Conservation (phyloP, 164 flowering plant species). For the Stephania cephalantha region DNA sequence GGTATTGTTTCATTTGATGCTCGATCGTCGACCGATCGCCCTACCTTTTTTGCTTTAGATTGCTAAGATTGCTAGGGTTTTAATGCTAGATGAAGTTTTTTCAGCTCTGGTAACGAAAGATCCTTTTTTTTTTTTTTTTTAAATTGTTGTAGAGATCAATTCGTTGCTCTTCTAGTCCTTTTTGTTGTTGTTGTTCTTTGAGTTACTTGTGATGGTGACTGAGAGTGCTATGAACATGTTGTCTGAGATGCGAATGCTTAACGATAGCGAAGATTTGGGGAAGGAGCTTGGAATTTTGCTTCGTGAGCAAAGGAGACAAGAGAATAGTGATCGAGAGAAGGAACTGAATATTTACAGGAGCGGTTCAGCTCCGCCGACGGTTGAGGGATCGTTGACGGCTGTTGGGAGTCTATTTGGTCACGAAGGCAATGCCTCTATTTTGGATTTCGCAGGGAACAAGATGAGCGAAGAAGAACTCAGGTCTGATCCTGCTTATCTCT, state of each 20-base stretch:
- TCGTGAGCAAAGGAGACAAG: slow-evolving; percentile 54
- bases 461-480: slow-evolving; percentile 59
- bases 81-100: neutral
- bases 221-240: slow-evolving; percentile 33
- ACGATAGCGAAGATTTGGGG: slow-evolving; percentile 62
- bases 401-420: slow-evolving; percentile 54
- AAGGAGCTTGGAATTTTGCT: slow-evolving; percentile 57
- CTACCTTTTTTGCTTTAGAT: neutral
- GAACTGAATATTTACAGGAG: slow-evolving; percentile 67
- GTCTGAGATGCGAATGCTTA: slow-evolving; percentile 53
- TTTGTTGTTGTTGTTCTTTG: neutral
- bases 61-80: neutral
- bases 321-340: slow-evolving; percentile 54
- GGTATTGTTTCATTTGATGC: neutral
- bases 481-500: slow-evolving; percentile 67
- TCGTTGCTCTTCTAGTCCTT: neutral
- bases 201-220: slow-evolving; percentile 6
- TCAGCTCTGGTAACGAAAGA: neutral
- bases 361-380: slow-evolving; percentile 82
- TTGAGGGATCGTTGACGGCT: slow-evolving; percentile 74
- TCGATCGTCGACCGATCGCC: neutral
- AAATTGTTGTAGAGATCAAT: neutral
- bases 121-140: slow-evolving; percentile 7
- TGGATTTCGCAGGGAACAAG: slow-evolving; percentile 34
- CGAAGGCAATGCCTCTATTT: slow-evolving; percentile 23